Conservation (phyloP, 2,329 filamentous ascomycete species). For the Emydomyces testavorans region DNA sequence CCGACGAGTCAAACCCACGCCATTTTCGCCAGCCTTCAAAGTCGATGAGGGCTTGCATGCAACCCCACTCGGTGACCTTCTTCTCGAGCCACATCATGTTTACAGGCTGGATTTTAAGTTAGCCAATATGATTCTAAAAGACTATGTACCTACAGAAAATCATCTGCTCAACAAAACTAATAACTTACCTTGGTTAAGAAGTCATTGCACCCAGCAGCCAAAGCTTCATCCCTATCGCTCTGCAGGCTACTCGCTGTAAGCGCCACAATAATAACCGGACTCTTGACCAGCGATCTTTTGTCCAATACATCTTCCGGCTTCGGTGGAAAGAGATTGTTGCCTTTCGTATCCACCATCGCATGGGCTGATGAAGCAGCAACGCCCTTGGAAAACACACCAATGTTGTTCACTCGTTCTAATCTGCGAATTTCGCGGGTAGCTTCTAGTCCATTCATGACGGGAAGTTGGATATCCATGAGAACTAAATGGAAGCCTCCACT, state of each 20-base stretch:
- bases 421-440: conserved; percentile 90
- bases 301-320: conserved; percentile 30
- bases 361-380: conserved; percentile 44
- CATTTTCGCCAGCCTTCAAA: conserved; percentile 97
- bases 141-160: not conserved
- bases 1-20: conserved; percentile 58
- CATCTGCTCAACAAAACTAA: not conserved
- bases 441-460: conserved; percentile 89
- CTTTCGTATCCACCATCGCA: conserved; percentile 19
- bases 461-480: conserved; percentile 95
- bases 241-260: conserved; percentile 89
- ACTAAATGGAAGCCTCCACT: conserved; percentile 89
- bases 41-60: conserved; percentile 98
- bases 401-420: conserved; percentile 78
- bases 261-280: conserved; percentile 93
- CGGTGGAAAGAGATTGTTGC: not conserved
- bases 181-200: conserved; percentile 79
- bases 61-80: conserved; percentile 98
- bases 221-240: conserved; percentile 85
- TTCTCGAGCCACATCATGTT: conserved; percentile 95
- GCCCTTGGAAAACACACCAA: conserved; percentile 75
- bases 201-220: conserved; percentile 94
- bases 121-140: not conserved
- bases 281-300: conserved; percentile 61
- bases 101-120: conserved; percentile 54